Base-by-base conservation (phyloP, 768 basidiomycete species). In the Tulasnella sp. region DNA sequence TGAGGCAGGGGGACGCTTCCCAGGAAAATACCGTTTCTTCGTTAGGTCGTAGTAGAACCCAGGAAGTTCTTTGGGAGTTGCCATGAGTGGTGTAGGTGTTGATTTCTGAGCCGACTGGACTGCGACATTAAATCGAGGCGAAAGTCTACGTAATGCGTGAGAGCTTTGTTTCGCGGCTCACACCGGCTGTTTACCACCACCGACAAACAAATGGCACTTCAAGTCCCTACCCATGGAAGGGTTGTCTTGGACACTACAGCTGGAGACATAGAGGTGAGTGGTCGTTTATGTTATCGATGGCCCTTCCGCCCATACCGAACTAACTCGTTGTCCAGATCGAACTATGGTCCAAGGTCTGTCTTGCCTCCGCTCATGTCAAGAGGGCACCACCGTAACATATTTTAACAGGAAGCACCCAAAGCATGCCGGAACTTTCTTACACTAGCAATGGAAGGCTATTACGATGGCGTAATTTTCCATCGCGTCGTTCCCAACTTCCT, bases 401-500 rank as follows among this genome's bases (percentile, higher is more conserved):
- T 42, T 78, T 25, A 49, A 52, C 79, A 94, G 90, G 97, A 99
- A 90, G 90, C 94, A 29, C 97, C 97, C 0, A 95, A 93, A 86
- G 86, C 97, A 83, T 96, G 94, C 82, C 88, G 96, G 68, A 96
- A 96, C 83, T 94, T 96, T 83, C 85, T 97, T 54, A 89, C 92
- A 19, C 86, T 97, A 68, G 90, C 93, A 1, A 91, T 96, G 88
- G 93, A 96, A 86, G 94, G 97, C 9, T 98, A 97, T 83, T 99
- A 98, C 83, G 97, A 99, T 77, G 93, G 93, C 40, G 91, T 95
- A 74, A 93, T 97, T 68, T 98, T 98, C 79, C 96, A 97, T 83
- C 89, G 96, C n/a, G 86, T 98, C 49, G 92, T 98, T 1, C 93
- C 96, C 0, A 89, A 90, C 22, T 97, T 99, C 82, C 89, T 98